phyloP scores from a whole-genome alignment of 2,329 filamentous ascomycete genomes.

The Xylaria sp. region DNA sequence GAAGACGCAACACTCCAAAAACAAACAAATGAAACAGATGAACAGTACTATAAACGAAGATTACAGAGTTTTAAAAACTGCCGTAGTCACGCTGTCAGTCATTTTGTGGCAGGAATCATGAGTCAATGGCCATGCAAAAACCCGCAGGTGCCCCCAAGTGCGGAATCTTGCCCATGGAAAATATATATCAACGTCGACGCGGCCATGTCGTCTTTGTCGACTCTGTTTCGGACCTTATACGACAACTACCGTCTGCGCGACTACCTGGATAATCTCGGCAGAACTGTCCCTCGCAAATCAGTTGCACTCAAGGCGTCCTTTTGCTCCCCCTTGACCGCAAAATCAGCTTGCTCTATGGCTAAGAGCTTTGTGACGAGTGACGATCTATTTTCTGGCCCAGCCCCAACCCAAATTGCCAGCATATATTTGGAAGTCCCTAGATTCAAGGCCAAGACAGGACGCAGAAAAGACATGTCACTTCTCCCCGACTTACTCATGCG shows the following conservation, averaged over 20 bases:
- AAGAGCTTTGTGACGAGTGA: neutral
- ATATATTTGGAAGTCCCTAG: neutral
- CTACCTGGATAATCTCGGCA: neutral
- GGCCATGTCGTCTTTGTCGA: neutral
- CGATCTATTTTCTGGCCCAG: neutral
- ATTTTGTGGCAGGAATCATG: neutral
- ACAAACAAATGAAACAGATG: neutral
- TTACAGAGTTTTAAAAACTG: neutral
- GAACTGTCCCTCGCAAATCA: neutral
- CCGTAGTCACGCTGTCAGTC: neutral
- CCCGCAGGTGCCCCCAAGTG: neutral
- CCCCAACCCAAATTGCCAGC: neutral
- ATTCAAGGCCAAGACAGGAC: neutral
- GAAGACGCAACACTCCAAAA: neutral
- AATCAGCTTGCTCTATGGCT: neutral
- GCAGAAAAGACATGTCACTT: neutral
- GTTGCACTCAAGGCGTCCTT: neutral
- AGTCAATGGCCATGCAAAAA: slow-evolving; percentile 6
- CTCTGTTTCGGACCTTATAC: neutral
- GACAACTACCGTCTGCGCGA: neutral
- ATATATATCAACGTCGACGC: neutral
- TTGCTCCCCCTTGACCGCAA: neutral
- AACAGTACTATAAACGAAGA: neutral
- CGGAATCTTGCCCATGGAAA: neutral
- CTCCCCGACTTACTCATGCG: neutral